Evolutionary conservation across 805 yeast species (phyloP).

Genomic region (Wickerhamiella bombiphila): DNA sequence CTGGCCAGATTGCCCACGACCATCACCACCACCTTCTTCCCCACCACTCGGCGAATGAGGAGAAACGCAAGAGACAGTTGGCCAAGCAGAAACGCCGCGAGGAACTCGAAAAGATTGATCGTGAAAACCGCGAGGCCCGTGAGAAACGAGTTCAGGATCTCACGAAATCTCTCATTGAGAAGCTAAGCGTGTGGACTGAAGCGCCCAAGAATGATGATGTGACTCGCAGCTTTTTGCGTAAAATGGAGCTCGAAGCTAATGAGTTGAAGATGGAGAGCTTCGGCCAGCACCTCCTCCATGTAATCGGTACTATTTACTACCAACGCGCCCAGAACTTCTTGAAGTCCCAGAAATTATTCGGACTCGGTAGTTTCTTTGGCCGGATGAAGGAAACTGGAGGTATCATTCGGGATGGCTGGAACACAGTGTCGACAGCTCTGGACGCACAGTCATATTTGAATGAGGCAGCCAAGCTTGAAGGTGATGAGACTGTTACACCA

Average conservation of each 20-base stretch:
- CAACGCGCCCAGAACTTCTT: conserved; percentile 61
- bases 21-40: background rate
- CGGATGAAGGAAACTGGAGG: conserved; percentile 73
- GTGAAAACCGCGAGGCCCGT: conserved; percentile 26
- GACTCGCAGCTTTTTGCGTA: conserved; percentile 43
- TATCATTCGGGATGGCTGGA: conserved; percentile 69
- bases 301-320: conserved; percentile 68
- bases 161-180: conserved; percentile 62
- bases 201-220: conserved; percentile 52
- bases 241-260: conserved; percentile 71
- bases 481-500: conserved; percentile 39
- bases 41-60: background rate
- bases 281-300: conserved; percentile 68
- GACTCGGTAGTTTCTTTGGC: conserved; percentile 72
- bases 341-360: conserved; percentile 66
- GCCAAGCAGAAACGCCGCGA: conserved; percentile 22
- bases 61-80: conserved; percentile 19
- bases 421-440: conserved; percentile 65
- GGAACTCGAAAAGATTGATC: conserved; percentile 28
- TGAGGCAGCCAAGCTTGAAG: conserved; percentile 60
- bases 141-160: conserved; percentile 34
- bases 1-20: no score
- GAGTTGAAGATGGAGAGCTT: conserved; percentile 87
- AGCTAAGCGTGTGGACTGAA: conserved; percentile 50
- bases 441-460: conserved; percentile 76